A percentile compares a stretch with the other conserved stretches of the same genome.
Evolutionary conservation across 2,329 filamentous ascomycete species (phyloP).

Genomic region (Tolypocladium tundrense): DNA sequence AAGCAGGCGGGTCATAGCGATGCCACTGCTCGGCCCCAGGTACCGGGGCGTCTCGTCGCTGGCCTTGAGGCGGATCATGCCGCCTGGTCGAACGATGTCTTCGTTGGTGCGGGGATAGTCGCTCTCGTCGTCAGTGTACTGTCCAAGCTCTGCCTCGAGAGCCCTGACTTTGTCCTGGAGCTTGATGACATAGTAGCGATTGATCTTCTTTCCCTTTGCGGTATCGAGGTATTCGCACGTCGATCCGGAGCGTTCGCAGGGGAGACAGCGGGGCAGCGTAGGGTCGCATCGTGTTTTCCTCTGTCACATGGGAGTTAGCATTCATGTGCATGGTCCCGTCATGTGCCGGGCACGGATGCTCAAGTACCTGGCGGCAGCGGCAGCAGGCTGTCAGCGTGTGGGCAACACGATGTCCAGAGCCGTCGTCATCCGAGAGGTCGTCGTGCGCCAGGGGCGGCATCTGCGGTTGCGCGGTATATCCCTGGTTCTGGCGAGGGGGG

Average conservation of each 20-base stretch:
- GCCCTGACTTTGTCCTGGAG: constrained; percentile 78
- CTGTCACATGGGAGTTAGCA: constrained; percentile 30
- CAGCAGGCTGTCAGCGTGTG: constrained; percentile 75
- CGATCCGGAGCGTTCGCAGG: constrained; percentile 85
- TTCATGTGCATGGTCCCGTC: background rate
- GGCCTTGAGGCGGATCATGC: constrained; percentile 74
- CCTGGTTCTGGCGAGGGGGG: constrained; percentile 25
- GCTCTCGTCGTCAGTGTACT: constrained; percentile 68
- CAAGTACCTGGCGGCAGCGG: constrained; percentile 61
- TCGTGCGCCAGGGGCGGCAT: constrained; percentile 21
- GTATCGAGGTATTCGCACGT: constrained; percentile 95
- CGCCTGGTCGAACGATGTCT: constrained; percentile 77
- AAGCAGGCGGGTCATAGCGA: constrained; percentile 85
- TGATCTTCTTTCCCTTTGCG: constrained; percentile 73
- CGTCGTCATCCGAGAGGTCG: constrained; percentile 37
- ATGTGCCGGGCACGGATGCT: background rate
- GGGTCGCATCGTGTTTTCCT: constrained; percentile 96
- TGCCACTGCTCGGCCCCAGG: constrained; percentile 86
- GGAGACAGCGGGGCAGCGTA: constrained; percentile 78
- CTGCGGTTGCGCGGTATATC: constrained; percentile 19
- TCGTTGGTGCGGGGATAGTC: constrained; percentile 63
- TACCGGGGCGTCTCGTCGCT: constrained; percentile 81
- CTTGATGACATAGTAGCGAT: constrained; percentile 83
- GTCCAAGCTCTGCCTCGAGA: constrained; percentile 71
- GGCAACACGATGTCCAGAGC: constrained; percentile 52